Conservation (phyloP, 129 eudicot genomes). For the Apium graveolens region DNA sequence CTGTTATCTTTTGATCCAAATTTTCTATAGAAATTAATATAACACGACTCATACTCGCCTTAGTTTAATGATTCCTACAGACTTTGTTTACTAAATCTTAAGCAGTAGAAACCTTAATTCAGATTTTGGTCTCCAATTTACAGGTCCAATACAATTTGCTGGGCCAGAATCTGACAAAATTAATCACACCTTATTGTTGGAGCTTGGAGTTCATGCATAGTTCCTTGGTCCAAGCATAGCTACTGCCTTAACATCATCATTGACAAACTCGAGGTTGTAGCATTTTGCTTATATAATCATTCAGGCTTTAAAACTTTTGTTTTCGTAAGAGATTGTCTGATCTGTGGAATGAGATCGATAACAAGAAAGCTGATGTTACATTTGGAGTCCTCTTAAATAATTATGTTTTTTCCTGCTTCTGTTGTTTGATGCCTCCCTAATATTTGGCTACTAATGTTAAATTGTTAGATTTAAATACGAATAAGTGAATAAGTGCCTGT, state of each 20-base stretch:
- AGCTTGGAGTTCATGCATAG: constrained; percentile 47
- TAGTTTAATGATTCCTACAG: no score
- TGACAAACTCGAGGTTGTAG: neutral
- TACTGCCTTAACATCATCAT: neutral
- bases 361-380: neutral
- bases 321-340: neutral
- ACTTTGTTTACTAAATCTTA: no score
- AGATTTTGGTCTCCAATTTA: neutral
- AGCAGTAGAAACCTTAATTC: no score
- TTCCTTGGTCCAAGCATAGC: constrained; percentile 28
- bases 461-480: no score
- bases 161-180: constrained; percentile 63
- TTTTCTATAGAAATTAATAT: no score
- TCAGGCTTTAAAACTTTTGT: neutral
- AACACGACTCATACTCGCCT: no score
- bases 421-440: neutral
- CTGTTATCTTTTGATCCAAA: no score
- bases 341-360: neutral
- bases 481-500: no score
- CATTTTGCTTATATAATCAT: neutral
- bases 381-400: no score
- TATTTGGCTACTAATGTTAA: no score
- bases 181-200: constrained; percentile 79
- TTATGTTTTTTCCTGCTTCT: neutral
- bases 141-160: constrained; percentile 90